Base-by-base conservation (phyloP, 2,329 filamentous ascomycete genomes). In the Bipolaris zeicola region DNA sequence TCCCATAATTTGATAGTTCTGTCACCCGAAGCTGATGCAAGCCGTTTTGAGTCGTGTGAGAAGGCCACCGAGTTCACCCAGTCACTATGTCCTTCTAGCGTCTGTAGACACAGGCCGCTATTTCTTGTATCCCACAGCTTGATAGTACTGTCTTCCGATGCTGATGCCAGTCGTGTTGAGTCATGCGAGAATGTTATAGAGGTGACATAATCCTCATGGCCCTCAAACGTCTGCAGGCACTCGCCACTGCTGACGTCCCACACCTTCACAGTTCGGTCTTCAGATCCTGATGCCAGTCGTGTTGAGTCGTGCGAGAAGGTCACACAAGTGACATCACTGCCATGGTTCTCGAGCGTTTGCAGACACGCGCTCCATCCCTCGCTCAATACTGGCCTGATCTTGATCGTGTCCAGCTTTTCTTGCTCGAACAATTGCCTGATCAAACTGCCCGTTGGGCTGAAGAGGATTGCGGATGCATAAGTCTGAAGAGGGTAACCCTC, bases 91-190 rank as follows among this genome's bases (percentile, higher is more conserved):
- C 34, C 34, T 6, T 36, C 34, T 28, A 28, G 26, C 8, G 26
- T 28, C 26, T 28, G 26, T 28, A 28, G 26, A 7, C 26, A 28
- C 26, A 28, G 26, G 7, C 26, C 26, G 8, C 26, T 28, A 28
- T 28, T 28, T 28, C 26, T 28, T 38, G 36, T 38, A 38, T 59
- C 58, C 47, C 58, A 36, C 48, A 62, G 38, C 57, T 42, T 24
- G 18, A 42, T 52, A 39, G 57, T 61, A 37, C 43, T 31, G 50
- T 67, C 46, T 45, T 66, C 63, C 22, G 61, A 65, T 24, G 20
- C 42, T 63, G 51, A 47, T 14, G 3, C 20, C 42, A 55, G 33
- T 53, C 39, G 51, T 50, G 24, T 22, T 13, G 18, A 52, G 36
- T 61, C 55, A 47, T 53, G 47, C 7, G 26, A 28, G 26, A 28